Percentiles rank a stretch among this genome's conserved stretches.
Evolutionary conservation across 495 filamentous ascomycete species (phyloP).

Genomic region (Hyaloscypha variabilis): DNA sequence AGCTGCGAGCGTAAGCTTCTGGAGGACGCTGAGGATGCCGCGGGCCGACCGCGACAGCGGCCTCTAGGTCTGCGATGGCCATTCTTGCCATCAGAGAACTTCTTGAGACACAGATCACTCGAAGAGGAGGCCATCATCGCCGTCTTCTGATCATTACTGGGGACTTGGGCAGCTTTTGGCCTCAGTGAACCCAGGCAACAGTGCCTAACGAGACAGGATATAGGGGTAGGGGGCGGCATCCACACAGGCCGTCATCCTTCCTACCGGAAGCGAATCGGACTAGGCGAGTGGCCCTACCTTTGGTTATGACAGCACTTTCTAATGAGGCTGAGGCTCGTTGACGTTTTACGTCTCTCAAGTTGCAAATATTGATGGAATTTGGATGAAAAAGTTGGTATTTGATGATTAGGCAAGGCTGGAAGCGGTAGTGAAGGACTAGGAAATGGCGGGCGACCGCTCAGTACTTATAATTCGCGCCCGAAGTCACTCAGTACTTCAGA

Average conservation of each 20-base stretch:
- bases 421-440: background rate
- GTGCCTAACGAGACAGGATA: background rate
- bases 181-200: slow-evolving; percentile 2
- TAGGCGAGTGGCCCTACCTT: background rate
- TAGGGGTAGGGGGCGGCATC: background rate
- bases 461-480: background rate
- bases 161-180: slow-evolving; percentile 1
- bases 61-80: slow-evolving; percentile 4
- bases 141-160: background rate
- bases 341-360: background rate
- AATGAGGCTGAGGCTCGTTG: background rate
- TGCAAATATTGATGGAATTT: background rate
- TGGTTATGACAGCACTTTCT: background rate
- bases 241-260: background rate
- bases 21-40: background rate
- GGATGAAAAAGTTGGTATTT: background rate
- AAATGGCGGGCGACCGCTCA: background rate
- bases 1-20: background rate
- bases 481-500: background rate
- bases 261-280: background rate
- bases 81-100: background rate
- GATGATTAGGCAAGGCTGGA: background rate
- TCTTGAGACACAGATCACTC: background rate
- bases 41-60: background rate
- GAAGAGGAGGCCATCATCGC: background rate